A percentile compares a stretch with the other conserved stretches of the same genome.
Conservation (phyloP, 352 stramenopile species). For the Phytopythium oedochilum region DNA sequence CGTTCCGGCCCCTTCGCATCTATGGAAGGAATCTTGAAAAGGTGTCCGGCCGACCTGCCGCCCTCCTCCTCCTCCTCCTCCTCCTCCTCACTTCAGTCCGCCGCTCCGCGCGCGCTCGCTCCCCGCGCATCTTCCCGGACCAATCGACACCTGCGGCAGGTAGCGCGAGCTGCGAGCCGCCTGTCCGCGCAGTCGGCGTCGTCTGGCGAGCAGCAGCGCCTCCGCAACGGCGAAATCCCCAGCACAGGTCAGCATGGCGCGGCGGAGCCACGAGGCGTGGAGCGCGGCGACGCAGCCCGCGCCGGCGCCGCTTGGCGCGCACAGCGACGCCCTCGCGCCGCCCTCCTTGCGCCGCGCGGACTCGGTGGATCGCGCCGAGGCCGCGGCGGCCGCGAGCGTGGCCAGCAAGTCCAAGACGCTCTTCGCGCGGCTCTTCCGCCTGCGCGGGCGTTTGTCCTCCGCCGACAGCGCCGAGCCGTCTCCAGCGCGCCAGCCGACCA, state of each 20-base stretch:
- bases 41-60: no score
- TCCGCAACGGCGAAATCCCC: no score
- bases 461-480: neutral
- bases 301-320: constrained; percentile 9
- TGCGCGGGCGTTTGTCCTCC: constrained; percentile 17
- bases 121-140: neutral
- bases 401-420: constrained; percentile 11
- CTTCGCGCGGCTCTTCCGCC: constrained; percentile 27
- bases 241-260: constrained; percentile 15
- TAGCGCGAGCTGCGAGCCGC: no score
- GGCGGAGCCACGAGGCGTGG: constrained; percentile 5
- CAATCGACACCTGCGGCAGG: neutral
- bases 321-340: neutral
- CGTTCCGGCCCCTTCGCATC: neutral
- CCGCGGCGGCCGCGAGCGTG: constrained; percentile 11
- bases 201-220: neutral
- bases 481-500: constrained; percentile 2
- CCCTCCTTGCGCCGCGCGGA: constrained; percentile 4
- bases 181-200: neutral
- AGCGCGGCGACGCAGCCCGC: constrained; percentile 6
- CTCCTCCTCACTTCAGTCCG: neutral
- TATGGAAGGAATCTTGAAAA: constrained; percentile 29
- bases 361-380: constrained; percentile 1
- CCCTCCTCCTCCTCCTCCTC: neutral
- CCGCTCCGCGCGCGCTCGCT: neutral